Evolutionary conservation across 257 asterid species (phyloP).

Genomic region (Lavandula angustifolia): DNA sequence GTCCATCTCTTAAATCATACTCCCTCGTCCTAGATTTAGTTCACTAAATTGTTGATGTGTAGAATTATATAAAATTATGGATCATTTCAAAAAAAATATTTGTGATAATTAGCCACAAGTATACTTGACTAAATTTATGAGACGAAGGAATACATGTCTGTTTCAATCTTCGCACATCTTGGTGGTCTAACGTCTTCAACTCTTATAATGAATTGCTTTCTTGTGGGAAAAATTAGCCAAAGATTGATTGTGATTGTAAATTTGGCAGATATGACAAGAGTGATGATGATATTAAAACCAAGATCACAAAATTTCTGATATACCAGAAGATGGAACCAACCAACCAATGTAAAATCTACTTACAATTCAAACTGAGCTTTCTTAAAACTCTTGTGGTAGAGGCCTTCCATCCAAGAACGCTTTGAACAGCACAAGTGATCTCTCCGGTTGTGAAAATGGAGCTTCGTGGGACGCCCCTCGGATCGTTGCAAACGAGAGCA

Average conservation of each 20-base stretch:
- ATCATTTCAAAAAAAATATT: too few species aligned
- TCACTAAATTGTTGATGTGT: too few species aligned
- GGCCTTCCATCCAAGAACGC: slow-evolving; percentile 71
- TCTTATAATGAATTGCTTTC: too few species aligned
- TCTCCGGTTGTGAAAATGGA: slow-evolving; percentile 80
- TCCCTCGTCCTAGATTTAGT: too few species aligned
- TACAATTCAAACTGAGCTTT: slow-evolving; percentile 25
- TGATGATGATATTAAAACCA: neutral
- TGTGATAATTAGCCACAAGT: too few species aligned
- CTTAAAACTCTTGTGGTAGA: slow-evolving; percentile 59
- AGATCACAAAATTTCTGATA: slow-evolving; percentile 35
- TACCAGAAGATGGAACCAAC: slow-evolving; percentile 16
- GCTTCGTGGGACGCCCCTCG: slow-evolving; percentile 90
- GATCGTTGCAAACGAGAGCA: slow-evolving; percentile 65
- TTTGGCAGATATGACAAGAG: neutral
- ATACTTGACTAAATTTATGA: too few species aligned
- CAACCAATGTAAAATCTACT: slow-evolving; percentile 36
- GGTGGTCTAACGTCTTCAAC: too few species aligned
- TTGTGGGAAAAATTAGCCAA: too few species aligned
- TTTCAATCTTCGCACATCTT: too few species aligned
- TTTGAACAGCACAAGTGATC: slow-evolving; percentile 72
- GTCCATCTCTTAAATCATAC: too few species aligned
- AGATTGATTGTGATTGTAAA: neutral
- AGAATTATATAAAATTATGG: too few species aligned
- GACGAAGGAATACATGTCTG: too few species aligned